A percentile compares a stretch with the other conserved stretches of the same genome.
Evolutionary conservation across 2,329 filamentous ascomycete species (phyloP).

Genomic region (Fusarium sarcochroum): DNA sequence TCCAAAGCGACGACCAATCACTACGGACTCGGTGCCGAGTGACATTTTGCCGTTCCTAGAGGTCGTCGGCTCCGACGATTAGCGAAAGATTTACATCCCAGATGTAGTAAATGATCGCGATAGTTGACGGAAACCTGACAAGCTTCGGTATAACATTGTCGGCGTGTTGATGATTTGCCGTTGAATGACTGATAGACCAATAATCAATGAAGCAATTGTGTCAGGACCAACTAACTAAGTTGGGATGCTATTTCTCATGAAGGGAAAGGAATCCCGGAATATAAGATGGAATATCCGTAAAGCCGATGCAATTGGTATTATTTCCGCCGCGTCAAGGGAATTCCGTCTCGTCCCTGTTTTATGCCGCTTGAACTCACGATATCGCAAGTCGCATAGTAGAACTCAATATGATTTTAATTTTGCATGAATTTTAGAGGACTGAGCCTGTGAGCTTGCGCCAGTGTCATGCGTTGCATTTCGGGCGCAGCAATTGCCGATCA

Average conservation of each 20-base stretch:
- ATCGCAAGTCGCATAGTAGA: background rate
- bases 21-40: conserved; percentile 35
- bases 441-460: conserved; percentile 25
- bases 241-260: background rate
- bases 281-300: background rate
- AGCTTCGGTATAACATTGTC: conserved; percentile 2
- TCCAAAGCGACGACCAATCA: conserved; percentile 19
- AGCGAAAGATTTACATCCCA: background rate
- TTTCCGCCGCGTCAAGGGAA: background rate
- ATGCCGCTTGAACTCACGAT: background rate
- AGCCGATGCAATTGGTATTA: background rate
- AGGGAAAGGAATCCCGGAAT: background rate
- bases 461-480: conserved; percentile 25
- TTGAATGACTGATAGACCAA: background rate
- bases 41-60: conserved; percentile 23
- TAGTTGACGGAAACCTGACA: background rate
- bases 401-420: background rate
- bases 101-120: conserved; percentile 1
- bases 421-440: background rate
- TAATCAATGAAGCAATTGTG: background rate
- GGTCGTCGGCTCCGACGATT: conserved; percentile 32
- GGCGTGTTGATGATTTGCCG: conserved; percentile 26
- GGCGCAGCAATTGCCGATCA: conserved; percentile 38
- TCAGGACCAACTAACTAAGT: background rate
- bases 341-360: background rate